phyloP scores from a whole-genome alignment of 306 rosid genomes.

The Cucumis sativus region Cucumber_9930_V3 NC_026657.2:11866001-11866500 shows the following conservation, averaged over 20 bases:
- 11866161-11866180: constrained; percentile 53
- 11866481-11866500: no score
- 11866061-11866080: not conserved
- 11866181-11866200: constrained; percentile 33
- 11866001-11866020: not conserved
- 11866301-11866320: not conserved
- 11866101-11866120: not conserved
- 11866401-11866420: not conserved
- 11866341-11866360: not conserved
- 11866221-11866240: constrained; percentile 1
- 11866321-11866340: not conserved
- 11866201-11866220: constrained; percentile 29
- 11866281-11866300: not conserved
- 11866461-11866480: no score
- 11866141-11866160: constrained; percentile 58
- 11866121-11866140: constrained; percentile 60
- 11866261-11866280: not conserved
- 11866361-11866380: not conserved
- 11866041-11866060: not conserved
- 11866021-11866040: not conserved
- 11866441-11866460: no score
- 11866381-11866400: not conserved
- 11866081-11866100: not conserved
- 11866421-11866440: not conserved
- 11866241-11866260: constrained; percentile 7